These are phyloP conservation scores for Sarocladium kiliense DNA, from an alignment of 2,329 filamentous ascomycete species.

Conservation along the genomic window DNA sequence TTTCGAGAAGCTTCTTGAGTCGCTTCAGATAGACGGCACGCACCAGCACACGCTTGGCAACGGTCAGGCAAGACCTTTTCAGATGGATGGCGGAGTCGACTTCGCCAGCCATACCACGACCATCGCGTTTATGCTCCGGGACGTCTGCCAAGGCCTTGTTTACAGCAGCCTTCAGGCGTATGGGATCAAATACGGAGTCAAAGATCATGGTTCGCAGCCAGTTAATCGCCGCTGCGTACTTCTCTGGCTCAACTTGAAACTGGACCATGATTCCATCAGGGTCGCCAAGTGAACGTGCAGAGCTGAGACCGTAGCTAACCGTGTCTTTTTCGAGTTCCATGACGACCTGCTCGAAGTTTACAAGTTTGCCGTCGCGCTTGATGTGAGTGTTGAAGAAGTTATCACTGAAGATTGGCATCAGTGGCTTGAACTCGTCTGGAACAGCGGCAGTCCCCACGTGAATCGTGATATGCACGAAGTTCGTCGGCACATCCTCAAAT, in stretches of 20 bases:
- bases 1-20: constrained; percentile 73
- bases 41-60: constrained; percentile 76
- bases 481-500: constrained; percentile 90
- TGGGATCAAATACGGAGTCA: constrained; percentile 78
- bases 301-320: constrained; percentile 72
- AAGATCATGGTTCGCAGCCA: constrained; percentile 87
- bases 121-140: constrained; percentile 85
- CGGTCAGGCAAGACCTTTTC: constrained; percentile 67
- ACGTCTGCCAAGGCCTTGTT: constrained; percentile 86
- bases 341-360: constrained; percentile 90
- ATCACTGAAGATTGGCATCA: constrained; percentile 78
- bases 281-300: constrained; percentile 65
- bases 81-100: constrained; percentile 76
- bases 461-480: constrained; percentile 82
- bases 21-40: constrained; percentile 84
- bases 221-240: constrained; percentile 74
- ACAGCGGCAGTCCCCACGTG: constrained; percentile 74
- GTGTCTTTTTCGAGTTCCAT: constrained; percentile 89
- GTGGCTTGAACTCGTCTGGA: constrained; percentile 75
- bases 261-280: constrained; percentile 75
- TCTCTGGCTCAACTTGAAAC: constrained; percentile 82
- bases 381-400: constrained; percentile 96
- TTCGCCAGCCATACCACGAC: constrained; percentile 60
- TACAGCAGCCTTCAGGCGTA: constrained; percentile 57
- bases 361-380: constrained; percentile 63